A percentile compares a stretch with the other conserved stretches of the same genome.
phyloP scores from a whole-genome alignment of 1,139 yeast species.

The Wickerhamomyces sp. region DNA sequence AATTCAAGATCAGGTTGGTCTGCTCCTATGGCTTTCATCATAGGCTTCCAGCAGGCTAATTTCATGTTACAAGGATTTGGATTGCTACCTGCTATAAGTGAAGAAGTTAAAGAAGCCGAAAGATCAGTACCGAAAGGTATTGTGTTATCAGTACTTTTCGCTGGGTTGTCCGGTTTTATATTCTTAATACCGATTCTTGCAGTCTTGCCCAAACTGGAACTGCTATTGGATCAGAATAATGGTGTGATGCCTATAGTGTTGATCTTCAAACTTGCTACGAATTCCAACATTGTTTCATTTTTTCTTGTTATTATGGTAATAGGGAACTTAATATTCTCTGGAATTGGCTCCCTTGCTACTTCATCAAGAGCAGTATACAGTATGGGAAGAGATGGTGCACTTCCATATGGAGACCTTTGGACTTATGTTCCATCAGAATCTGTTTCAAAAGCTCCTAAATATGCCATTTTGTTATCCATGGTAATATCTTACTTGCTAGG shows the following conservation, averaged over 20 bases:
- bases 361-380: constrained; percentile 86
- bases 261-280: constrained; percentile 67
- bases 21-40: constrained; percentile 54
- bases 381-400: constrained; percentile 83
- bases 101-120: constrained; percentile 76
- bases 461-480: constrained; percentile 70
- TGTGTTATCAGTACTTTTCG: constrained; percentile 56
- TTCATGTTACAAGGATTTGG: constrained; percentile 83
- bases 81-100: constrained; percentile 76
- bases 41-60: constrained; percentile 75
- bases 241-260: constrained; percentile 54
- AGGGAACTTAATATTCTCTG: constrained; percentile 72
- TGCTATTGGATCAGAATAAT: constrained; percentile 54
- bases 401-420: constrained; percentile 68
- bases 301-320: constrained; percentile 61
- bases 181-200: constrained; percentile 69
- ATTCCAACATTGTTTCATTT: constrained; percentile 62
- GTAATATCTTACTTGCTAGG: constrained; percentile 59
- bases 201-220: constrained; percentile 61
- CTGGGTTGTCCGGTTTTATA: constrained; percentile 64
- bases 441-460: constrained; percentile 62
- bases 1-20: constrained; percentile 74
- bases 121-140: constrained; percentile 76
- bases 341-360: constrained; percentile 77
- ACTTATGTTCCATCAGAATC: constrained; percentile 54